Base-by-base conservation (phyloP, 345 rosid genomes). In the Citrus mangshanensis region DNA sequence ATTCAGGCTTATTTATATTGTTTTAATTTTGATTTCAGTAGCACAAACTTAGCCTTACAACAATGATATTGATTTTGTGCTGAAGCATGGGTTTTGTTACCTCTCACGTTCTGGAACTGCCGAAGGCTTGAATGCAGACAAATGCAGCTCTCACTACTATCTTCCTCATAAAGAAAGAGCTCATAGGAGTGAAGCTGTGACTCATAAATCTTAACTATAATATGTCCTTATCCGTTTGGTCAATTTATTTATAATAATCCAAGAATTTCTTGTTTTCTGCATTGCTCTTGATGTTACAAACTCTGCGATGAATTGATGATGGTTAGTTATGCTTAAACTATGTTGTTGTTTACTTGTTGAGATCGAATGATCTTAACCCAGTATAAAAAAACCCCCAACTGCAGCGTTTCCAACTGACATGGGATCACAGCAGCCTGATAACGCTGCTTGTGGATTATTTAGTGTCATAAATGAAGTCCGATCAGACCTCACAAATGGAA, bases 401-500 rank as follows among this genome's bases (percentile, higher is more conserved):
- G 80, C 79, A 56, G 90, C 82, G 76, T 89, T 83, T 61, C 80
- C 90, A 66, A 78, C 75, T 8, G 91, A 69, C 92, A 79, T 81
- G 83, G 79, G 85, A 67, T 87, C 87, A 69, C 79, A 77, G 81
- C 73, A 77, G 70, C 87, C 73, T 66, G 91, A 73, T 56, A 86
- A 78, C 25, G 86, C 76, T 21, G 84, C 88, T 76, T 82, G 88
- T 59, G 83, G 88, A 76, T 85, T 77, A 63, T 81, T 79, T 80
- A 79, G 79, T 76, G 85, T 80, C 70, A 73, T 84, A 34, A 32
- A 14, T 55, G 84, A 64, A 77, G 81, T 73, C 58, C 82, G 89
- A 79, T 87, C 88, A 21, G 87, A 63, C 77, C 86, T 79, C 56
- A 82, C 84, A 56, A 85, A 89, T n/a, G 96, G 95, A 81, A 88